Conservation (phyloP, 805 yeast genomes). For the Ogataea chonburiensis region DNA sequence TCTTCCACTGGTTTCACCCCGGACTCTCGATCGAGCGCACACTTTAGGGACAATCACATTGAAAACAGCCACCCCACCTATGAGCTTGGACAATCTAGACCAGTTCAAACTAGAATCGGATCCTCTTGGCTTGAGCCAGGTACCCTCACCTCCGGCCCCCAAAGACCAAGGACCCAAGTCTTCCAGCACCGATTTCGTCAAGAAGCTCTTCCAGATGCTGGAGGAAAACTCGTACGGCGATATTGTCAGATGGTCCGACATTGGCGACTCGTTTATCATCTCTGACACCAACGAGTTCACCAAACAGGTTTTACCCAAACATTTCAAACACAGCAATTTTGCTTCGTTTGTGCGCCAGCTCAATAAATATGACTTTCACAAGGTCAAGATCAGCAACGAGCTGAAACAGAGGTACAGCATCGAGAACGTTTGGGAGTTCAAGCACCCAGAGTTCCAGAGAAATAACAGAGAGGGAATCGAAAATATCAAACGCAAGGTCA, state of each 20-base stretch:
- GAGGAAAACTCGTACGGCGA: constrained; percentile 74
- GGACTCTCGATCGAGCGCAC: too few species aligned
- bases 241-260: constrained; percentile 81
- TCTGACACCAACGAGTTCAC: constrained; percentile 89
- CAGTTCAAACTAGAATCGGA: constrained; percentile 8
- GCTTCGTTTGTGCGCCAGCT: constrained; percentile 93
- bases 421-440: constrained; percentile 74
- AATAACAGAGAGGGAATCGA: constrained; percentile 80
- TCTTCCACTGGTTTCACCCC: too few species aligned
- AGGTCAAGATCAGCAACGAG: constrained; percentile 74
- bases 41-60: too few species aligned
- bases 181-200: constrained; percentile 58
- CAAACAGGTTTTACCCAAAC: constrained; percentile 81
- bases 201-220: constrained; percentile 78
- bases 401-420: constrained; percentile 70
- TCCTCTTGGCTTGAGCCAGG: constrained; percentile 1
- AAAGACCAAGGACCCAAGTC: constrained; percentile 7
- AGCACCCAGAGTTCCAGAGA: constrained; percentile 81
- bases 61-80: too few species aligned
- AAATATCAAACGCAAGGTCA: constrained; percentile 81
- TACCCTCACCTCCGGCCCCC: constrained; percentile 7
- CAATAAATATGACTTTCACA: constrained; percentile 96
- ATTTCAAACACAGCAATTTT: constrained; percentile 93
- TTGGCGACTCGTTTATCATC: constrained; percentile 87
- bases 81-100: constrained; percentile 12